Percentiles rank a stretch among this genome's conserved stretches.
phyloP scores from a whole-genome alignment of 495 filamentous ascomycete genomes.

The Penicillium tannophilum region DNA sequence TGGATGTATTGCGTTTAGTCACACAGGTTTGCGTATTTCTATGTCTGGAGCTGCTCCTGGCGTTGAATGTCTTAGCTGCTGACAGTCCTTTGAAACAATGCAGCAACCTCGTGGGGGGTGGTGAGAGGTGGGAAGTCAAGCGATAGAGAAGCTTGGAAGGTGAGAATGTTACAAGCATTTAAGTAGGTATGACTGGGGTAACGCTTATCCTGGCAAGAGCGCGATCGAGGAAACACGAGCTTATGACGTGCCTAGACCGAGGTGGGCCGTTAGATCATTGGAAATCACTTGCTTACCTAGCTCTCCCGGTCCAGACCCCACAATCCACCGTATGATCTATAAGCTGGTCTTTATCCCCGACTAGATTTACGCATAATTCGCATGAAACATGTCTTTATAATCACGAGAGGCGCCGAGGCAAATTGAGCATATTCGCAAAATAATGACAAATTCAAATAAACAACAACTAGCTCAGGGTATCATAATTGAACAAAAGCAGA shows the following conservation, averaged over 20 bases:
- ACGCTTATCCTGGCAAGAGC: not conserved
- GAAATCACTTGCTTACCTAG: slow-evolving; percentile 4
- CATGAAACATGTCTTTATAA: too few relatives aligned
- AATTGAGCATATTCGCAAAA: slow-evolving; percentile 11
- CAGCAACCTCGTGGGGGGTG: not conserved
- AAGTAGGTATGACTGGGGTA: not conserved
- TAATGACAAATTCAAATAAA: slow-evolving; percentile 15
- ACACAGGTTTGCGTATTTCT: not conserved
- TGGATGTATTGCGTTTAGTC: slow-evolving; percentile 4
- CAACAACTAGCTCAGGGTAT: not conserved
- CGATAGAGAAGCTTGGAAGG: not conserved
- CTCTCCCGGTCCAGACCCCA: slow-evolving; percentile 1
- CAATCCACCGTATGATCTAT: not conserved
- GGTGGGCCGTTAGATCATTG: not conserved
- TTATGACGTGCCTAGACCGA: not conserved
- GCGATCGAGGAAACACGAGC: not conserved
- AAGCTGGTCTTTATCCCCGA: slow-evolving; percentile 1
- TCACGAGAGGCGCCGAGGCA: not conserved
- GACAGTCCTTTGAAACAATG: not conserved
- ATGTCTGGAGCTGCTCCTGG: slow-evolving; percentile 13
- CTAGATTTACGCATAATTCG: not conserved
- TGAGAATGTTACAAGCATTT: not conserved
- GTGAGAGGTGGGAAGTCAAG: not conserved
- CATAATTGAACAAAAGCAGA: not conserved
- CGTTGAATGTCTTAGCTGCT: slow-evolving; percentile 18